Evolutionary conservation across 495 filamentous ascomycete species (phyloP).

Genomic region (Geoglossum glabrum): DNA sequence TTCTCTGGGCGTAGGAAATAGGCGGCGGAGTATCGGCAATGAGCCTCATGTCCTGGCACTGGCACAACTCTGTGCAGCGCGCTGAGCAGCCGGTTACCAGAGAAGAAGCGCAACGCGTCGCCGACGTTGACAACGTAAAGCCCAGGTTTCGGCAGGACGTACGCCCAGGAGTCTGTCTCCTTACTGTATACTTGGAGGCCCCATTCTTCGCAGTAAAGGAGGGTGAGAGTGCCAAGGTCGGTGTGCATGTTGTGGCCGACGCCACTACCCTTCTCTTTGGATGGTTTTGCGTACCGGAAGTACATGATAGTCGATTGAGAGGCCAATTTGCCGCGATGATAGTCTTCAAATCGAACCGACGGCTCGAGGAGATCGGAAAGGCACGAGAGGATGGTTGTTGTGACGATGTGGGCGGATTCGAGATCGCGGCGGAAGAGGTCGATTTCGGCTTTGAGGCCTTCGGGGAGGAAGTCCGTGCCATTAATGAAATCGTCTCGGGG

Average conservation of each 20-base stretch:
- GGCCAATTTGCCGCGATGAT: slow-evolving; percentile 28
- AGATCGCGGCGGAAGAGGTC: slow-evolving; percentile 17
- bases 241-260: slow-evolving; percentile 30
- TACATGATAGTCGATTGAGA: slow-evolving; percentile 27
- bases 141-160: slow-evolving; percentile 27
- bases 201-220: slow-evolving; percentile 35
- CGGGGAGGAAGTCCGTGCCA: slow-evolving; percentile 22
- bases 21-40: slow-evolving; percentile 33
- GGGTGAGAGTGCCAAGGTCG: slow-evolving; percentile 34
- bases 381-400: slow-evolving; percentile 28
- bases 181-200: slow-evolving; percentile 34
- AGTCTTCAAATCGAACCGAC: slow-evolving; percentile 26
- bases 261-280: slow-evolving; percentile 20
- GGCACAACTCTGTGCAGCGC: slow-evolving; percentile 37
- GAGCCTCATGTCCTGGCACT: slow-evolving; percentile 13
- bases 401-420: slow-evolving; percentile 28
- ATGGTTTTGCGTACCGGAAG: slow-evolving; percentile 21
- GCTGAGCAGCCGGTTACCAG: slow-evolving; percentile 28
- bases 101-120: slow-evolving; percentile 33
- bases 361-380: slow-evolving; percentile 24
- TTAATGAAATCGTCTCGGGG: slow-evolving; percentile 7
- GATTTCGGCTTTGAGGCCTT: slow-evolving; percentile 26
- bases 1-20: slow-evolving; percentile 37
- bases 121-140: slow-evolving; percentile 36
- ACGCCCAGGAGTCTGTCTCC: slow-evolving; percentile 27